Conservation (phyloP, 176 grass and related monocot genomes). For the Aegilops bicornis region DNA sequence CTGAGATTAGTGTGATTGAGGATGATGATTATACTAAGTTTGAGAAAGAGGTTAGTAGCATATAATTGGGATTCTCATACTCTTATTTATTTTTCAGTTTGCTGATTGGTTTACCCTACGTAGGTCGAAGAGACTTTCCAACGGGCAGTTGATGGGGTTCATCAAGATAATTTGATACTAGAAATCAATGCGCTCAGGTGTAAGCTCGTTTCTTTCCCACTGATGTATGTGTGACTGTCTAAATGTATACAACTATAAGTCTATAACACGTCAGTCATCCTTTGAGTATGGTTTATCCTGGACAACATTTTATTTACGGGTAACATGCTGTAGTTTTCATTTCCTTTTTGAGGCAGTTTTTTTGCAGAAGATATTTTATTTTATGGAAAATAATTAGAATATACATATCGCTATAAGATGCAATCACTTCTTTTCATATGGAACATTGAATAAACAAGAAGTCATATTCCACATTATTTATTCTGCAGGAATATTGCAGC, state of each 20-base stretch:
- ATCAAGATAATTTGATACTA: constrained; percentile 84
- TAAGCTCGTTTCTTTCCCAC: constrained; percentile 30
- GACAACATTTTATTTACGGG: background rate
- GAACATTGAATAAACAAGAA: background rate
- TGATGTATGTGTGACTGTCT: background rate
- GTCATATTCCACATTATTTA: background rate
- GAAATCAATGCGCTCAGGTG: constrained; percentile 92
- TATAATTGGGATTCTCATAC: background rate
- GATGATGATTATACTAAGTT: constrained; percentile 83
- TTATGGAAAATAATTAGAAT: background rate
- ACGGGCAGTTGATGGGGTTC: constrained; percentile 57
- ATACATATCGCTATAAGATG: background rate
- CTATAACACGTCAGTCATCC: background rate
- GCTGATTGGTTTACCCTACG: constrained; percentile 26
- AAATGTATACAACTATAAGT: constrained; percentile 9
- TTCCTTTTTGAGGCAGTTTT: background rate
- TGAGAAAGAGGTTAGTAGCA: constrained; percentile 75
- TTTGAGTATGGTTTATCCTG: background rate
- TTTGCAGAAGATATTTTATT: background rate
- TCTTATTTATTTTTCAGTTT: constrained; percentile 5
- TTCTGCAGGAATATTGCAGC: background rate
- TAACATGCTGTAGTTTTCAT: background rate
- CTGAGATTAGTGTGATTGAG: constrained; percentile 21
- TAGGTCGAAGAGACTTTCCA: constrained; percentile 98
- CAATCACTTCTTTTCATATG: background rate